These are phyloP conservation scores for Candida adriatica DNA, from an alignment of 805 yeast species.

Conservation along the genomic window DNA sequence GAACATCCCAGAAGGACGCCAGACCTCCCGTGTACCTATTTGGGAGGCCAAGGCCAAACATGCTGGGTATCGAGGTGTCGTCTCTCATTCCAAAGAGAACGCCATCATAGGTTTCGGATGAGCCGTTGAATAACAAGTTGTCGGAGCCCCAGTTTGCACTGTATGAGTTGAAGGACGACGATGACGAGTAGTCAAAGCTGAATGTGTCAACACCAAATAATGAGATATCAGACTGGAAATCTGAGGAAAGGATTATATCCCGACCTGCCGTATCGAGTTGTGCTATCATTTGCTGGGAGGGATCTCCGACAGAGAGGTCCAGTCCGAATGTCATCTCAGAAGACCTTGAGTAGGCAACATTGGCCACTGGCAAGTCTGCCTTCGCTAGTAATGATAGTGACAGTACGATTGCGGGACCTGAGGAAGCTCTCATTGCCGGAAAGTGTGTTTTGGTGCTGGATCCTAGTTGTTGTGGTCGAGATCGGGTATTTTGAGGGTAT, in stretches of 20 bases:
- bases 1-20: slow-evolving; percentile 6
- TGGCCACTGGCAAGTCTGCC: slow-evolving; percentile 3
- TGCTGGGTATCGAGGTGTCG: slow-evolving; percentile 2
- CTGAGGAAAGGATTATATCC: slow-evolving; percentile 9
- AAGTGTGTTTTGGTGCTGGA: too few species aligned
- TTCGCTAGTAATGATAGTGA: too few species aligned
- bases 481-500: too few species aligned
- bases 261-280: slow-evolving; percentile 9
- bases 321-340: slow-evolving; percentile 6
- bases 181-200: slow-evolving; percentile 3
- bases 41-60: slow-evolving; percentile 9
- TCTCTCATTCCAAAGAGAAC: slow-evolving; percentile 10
- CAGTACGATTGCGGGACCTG: too few species aligned
- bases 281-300: slow-evolving; percentile 5
- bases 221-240: slow-evolving; percentile 1
- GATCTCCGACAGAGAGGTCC: slow-evolving; percentile 9
- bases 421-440: too few species aligned
- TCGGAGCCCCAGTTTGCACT: slow-evolving; percentile 12
- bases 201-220: slow-evolving; percentile 2
- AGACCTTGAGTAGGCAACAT: slow-evolving; percentile 8
- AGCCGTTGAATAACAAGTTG: slow-evolving; percentile 4
- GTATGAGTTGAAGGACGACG: slow-evolving; percentile 2
- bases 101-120: slow-evolving; percentile 1
- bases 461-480: too few species aligned
- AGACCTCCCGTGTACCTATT: slow-evolving; percentile 1